Conservation (phyloP, 1,284 basidiomycete genomes). For the Ganoderma meredithae region DNA sequence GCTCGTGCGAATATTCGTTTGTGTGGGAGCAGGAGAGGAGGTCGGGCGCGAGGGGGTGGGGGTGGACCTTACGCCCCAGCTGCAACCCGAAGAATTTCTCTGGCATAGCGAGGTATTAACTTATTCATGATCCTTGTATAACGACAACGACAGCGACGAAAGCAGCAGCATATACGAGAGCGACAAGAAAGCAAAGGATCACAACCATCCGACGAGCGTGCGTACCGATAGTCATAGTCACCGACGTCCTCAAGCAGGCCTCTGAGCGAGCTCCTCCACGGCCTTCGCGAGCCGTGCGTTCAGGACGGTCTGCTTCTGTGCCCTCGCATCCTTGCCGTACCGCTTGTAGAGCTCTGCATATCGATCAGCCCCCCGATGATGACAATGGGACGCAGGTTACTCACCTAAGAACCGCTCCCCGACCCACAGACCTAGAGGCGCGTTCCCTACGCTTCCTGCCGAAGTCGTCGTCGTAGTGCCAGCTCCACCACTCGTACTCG, state of each 20-base stretch:
- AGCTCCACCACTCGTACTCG: neutral
- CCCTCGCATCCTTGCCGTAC: conserved; percentile 51
- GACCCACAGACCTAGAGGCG: conserved; percentile 71
- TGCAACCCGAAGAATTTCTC: too few species aligned
- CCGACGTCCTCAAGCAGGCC: conserved; percentile 6
- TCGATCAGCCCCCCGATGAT: neutral
- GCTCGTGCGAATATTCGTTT: too few species aligned
- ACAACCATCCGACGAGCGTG: conserved; percentile 1
- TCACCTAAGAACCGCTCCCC: conserved; percentile 71
- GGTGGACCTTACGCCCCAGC: too few species aligned
- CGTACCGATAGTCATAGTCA: neutral
- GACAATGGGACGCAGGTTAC: conserved; percentile 28
- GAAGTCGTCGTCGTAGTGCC: conserved; percentile 14
- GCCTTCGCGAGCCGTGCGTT: conserved; percentile 39
- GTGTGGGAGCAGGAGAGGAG: too few species aligned
- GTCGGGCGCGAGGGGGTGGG: too few species aligned
- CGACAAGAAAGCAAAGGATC: neutral
- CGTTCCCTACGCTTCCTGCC: conserved; percentile 56
- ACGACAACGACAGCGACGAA: neutral
- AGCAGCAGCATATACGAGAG: neutral
- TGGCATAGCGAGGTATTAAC: neutral
- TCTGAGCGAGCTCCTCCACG: conserved; percentile 34
- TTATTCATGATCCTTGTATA: neutral
- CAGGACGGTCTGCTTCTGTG: conserved; percentile 36
- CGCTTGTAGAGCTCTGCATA: conserved; percentile 60